Evolutionary conservation across 495 filamentous ascomycete species (phyloP).

Genomic region (Lasiosphaeriaceae sp.): DNA sequence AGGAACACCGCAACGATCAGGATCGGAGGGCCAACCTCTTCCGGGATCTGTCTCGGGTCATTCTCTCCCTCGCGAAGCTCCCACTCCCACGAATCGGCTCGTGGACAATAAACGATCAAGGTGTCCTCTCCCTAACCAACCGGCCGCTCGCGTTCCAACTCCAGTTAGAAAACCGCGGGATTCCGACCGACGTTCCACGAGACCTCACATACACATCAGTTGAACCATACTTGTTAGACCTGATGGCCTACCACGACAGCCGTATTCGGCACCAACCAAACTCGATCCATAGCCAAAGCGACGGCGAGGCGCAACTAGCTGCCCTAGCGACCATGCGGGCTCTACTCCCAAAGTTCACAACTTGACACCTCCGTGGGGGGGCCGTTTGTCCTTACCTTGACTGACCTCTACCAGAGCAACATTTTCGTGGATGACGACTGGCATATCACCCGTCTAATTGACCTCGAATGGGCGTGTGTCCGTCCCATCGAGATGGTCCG

Average conservation of each 20-base stretch:
- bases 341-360: neutral
- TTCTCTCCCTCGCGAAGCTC: neutral
- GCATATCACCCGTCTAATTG: constrained; percentile 10
- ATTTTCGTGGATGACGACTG: constrained; percentile 27
- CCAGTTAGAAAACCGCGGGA: neutral
- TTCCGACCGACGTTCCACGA: neutral
- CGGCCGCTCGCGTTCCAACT: neutral
- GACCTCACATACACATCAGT: neutral
- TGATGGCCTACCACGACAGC: constrained; percentile 1
- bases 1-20: neutral
- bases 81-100: neutral
- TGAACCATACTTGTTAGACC: neutral
- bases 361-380: neutral
- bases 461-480: constrained; percentile 17
- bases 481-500: constrained; percentile 17
- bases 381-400: constrained; percentile 9
- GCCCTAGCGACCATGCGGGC: constrained; percentile 1
- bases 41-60: constrained; percentile 2
- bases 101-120: neutral
- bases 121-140: neutral
- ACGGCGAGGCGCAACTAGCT: neutral
- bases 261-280: constrained; percentile 4
- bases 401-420: constrained; percentile 16
- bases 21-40: neutral
- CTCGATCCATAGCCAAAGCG: neutral